Percentiles rank a stretch among this genome's conserved stretches.
phyloP scores from a whole-genome alignment of 2,329 filamentous ascomycete genomes.

The Coniochaeta hoffmannii region DNA sequence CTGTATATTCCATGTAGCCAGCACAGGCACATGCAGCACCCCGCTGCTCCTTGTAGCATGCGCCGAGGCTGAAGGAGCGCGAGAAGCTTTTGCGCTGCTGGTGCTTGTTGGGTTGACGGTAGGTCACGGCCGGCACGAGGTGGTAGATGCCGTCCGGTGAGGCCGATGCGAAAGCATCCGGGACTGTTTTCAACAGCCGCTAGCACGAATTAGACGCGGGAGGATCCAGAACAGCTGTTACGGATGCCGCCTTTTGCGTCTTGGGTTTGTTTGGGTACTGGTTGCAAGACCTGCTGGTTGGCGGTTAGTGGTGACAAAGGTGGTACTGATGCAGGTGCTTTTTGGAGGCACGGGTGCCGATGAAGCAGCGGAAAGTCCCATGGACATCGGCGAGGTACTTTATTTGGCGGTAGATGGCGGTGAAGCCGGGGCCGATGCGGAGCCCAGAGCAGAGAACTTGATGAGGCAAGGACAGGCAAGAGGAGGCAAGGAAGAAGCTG shows the following conservation, averaged over 20 bases:
- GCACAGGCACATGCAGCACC: not conserved
- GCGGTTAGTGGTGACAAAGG: not conserved
- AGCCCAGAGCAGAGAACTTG: not conserved
- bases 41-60: not conserved
- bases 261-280: not conserved
- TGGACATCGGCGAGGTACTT: not conserved
- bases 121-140: not conserved
- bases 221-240: not conserved
- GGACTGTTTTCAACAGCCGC: not conserved
- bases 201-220: not conserved
- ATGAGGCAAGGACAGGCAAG: not conserved
- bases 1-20: not conserved
- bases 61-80: not conserved
- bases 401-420: not conserved
- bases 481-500: not conserved
- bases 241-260: not conserved
- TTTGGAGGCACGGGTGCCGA: not conserved
- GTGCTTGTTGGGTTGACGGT: not conserved
- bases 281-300: not conserved
- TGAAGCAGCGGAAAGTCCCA: not conserved
- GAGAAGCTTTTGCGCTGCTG: not conserved
- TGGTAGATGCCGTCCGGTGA: not conserved
- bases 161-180: not conserved
- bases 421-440: not conserved
- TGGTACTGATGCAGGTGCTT: not conserved